Percentiles rank a stretch among this genome's conserved stretches.
Evolutionary conservation across 2,329 filamentous ascomycete species (phyloP).

Genomic region (Hansfordia pulvinata): DNA sequence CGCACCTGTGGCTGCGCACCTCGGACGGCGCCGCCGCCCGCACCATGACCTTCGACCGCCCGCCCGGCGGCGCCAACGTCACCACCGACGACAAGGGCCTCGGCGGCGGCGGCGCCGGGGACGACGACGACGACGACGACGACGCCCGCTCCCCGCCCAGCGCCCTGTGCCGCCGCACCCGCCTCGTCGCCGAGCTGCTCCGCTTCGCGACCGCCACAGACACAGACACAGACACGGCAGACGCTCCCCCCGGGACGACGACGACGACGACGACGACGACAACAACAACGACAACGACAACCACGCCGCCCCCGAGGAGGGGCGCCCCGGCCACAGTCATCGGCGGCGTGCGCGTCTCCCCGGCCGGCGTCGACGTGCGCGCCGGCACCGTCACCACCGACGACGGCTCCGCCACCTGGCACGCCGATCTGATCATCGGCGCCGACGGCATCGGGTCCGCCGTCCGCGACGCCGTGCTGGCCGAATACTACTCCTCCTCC

Average conservation of each 20-base stretch:
- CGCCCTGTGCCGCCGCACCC: constrained; percentile 8
- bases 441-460: constrained; percentile 12
- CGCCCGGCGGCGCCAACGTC: constrained; percentile 6
- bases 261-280: constrained; percentile 2
- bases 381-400: constrained; percentile 9
- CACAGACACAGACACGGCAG: too few species aligned
- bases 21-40: constrained; percentile 6
- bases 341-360: constrained; percentile 3
- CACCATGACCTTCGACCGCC: constrained; percentile 9
- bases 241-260: too few species aligned
- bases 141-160: too few species aligned
- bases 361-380: constrained; percentile 8
- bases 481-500: constrained; percentile 3
- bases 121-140: too few species aligned
- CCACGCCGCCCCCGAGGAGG: not conserved
- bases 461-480: constrained; percentile 6
- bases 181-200: constrained; percentile 8
- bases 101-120: too few species aligned
- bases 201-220: constrained; percentile 9
- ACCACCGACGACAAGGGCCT: too few species aligned
- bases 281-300: constrained; percentile 2
- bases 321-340: not conserved
- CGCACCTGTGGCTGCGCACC: constrained; percentile 8
- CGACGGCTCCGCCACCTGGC: constrained; percentile 7
- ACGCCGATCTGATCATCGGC: constrained; percentile 10